Percentiles rank a stretch among this genome's conserved stretches.
phyloP scores from a whole-genome alignment of 768 basidiomycete species.

The Phlebiopsis gigantea region DNA sequence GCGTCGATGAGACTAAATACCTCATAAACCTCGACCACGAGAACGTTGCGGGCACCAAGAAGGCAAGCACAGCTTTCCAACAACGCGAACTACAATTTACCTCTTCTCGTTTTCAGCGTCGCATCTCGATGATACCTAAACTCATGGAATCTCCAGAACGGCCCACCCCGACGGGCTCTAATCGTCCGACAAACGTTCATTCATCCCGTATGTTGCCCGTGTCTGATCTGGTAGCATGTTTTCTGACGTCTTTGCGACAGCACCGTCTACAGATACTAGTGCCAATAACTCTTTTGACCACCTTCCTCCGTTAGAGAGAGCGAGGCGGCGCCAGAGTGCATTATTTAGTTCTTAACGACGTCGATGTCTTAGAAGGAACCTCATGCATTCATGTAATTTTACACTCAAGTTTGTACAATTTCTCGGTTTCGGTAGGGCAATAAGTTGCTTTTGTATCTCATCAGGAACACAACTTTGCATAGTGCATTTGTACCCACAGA shows the following conservation, averaged over 20 bases:
- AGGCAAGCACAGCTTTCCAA: no score
- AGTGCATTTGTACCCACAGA: no score
- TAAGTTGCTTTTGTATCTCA: no score
- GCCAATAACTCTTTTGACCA: constrained; percentile 43
- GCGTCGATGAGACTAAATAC: constrained; percentile 61
- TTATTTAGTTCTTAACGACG: constrained; percentile 16
- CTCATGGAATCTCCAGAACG: constrained; percentile 25
- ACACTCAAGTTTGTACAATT: neutral
- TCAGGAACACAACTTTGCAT: no score
- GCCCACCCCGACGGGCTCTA: neutral
- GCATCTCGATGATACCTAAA: constrained; percentile 70
- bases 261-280: constrained; percentile 13
- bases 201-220: constrained; percentile 17
- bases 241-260: constrained; percentile 1
- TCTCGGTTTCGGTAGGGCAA: no score
- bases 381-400: neutral
- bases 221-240: neutral
- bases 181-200: neutral
- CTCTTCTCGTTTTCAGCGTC: no score
- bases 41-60: constrained; percentile 56
- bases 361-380: neutral
- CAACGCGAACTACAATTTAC: no score
- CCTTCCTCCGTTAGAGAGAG: constrained; percentile 66
- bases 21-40: constrained; percentile 54
- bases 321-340: constrained; percentile 42